Evolutionary conservation across 768 basidiomycete genomes (phyloP).

Genomic region (Russula abietina): DNA sequence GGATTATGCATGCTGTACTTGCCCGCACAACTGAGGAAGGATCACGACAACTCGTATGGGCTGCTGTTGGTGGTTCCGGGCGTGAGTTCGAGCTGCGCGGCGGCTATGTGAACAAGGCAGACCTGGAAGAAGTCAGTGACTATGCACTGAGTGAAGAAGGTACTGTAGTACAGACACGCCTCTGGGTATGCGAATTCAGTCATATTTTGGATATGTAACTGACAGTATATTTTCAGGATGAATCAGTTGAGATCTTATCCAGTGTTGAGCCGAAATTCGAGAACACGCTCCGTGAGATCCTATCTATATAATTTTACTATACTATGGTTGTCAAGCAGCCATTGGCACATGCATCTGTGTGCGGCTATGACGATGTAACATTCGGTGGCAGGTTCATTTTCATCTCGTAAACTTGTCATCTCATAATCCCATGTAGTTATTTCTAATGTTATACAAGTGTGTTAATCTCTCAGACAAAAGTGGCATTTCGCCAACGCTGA

Average conservation of each 20-base stretch:
- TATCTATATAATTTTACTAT: not conserved
- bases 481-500: no score
- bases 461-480: no score
- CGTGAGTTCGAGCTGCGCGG: conserved; percentile 15
- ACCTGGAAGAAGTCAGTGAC: conserved; percentile 16
- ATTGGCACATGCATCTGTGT: not conserved
- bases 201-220: not conserved
- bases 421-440: no score
- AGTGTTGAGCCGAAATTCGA: conserved; percentile 8
- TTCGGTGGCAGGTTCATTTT: no score
- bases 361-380: not conserved
- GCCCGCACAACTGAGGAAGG: conserved; percentile 5
- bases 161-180: not conserved
- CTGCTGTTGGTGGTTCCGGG: conserved; percentile 12
- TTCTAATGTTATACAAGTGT: no score
- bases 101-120: conserved; percentile 4
- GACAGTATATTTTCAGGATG: conserved; percentile 6
- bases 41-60: conserved; percentile 11
- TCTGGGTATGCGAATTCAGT: conserved; percentile 10
- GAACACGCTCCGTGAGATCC: conserved; percentile 4
- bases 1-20: not conserved
- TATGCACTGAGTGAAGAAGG: conserved; percentile 21
- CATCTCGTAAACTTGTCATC: no score
- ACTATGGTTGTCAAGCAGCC: no score
- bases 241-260: conserved; percentile 14